Evolutionary conservation across 2,329 filamentous ascomycete species (phyloP).

Genomic region (Lecanicillium sp.): DNA sequence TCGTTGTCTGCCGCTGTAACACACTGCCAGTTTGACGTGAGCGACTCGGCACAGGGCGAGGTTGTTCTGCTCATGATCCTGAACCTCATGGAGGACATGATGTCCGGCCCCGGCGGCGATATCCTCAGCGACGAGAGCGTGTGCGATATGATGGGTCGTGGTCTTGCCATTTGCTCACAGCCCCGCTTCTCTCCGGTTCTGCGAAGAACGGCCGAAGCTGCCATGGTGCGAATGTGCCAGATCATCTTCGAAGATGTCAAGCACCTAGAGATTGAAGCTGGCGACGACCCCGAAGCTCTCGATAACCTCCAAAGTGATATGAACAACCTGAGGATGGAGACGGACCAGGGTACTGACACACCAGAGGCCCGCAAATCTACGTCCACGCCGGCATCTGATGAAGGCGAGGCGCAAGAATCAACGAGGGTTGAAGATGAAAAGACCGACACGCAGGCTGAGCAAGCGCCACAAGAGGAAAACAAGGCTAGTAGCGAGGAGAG

Average conservation of each 20-base stretch:
- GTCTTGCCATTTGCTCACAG: slow-evolving; percentile 94
- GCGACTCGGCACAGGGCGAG: slow-evolving; percentile 89
- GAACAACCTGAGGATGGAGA: slow-evolving; percentile 74
- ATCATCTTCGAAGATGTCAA: slow-evolving; percentile 94
- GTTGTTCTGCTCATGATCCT: slow-evolving; percentile 91
- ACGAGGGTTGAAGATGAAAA: slow-evolving; percentile 4
- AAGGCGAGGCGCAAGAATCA: slow-evolving; percentile 3
- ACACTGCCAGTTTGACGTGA: slow-evolving; percentile 95
- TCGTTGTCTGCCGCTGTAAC: slow-evolving; percentile 90
- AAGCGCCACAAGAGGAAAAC: slow-evolving; percentile 9
- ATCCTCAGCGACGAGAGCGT: slow-evolving; percentile 96
- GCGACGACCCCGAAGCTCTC: slow-evolving; percentile 56
- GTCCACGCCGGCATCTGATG: slow-evolving; percentile 3
- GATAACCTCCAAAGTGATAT: slow-evolving; percentile 63
- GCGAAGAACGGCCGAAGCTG: slow-evolving; percentile 84
- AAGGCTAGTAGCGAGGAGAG: slow-evolving; percentile 21
- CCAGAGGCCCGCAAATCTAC: slow-evolving; percentile 7
- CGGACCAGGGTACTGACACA: slow-evolving; percentile 26
- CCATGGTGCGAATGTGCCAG: slow-evolving; percentile 98
- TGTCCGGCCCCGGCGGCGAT: slow-evolving; percentile 85
- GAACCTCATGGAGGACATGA: slow-evolving; percentile 97
- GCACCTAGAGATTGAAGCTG: slow-evolving; percentile 70
- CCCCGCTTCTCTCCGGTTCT: slow-evolving; percentile 84
- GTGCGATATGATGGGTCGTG: slow-evolving; percentile 99
- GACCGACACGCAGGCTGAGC: slow-evolving; percentile 12